phyloP scores from a whole-genome alignment of 495 filamentous ascomycete genomes.

The Halenospora varia region DNA sequence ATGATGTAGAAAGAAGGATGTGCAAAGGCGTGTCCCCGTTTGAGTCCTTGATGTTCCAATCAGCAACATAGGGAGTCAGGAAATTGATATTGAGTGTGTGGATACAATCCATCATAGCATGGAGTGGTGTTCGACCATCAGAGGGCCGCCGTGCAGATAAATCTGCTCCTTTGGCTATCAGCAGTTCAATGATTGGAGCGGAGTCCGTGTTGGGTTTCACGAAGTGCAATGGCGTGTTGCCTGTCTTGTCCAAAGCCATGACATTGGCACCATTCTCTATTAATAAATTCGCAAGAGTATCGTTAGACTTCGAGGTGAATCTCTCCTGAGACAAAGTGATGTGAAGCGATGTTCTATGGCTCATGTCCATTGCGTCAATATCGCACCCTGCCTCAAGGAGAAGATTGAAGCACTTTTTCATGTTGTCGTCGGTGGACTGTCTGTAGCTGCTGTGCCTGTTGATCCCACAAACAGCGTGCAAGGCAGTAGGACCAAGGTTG shows the following conservation, averaged over 20 bases:
- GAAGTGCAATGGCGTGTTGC: conserved; percentile 13
- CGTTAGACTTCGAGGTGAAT: not conserved
- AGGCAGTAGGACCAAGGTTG: conserved; percentile 11
- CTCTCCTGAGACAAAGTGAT: not conserved
- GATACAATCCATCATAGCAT: conserved; percentile 3
- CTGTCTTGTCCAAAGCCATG: conserved; percentile 12
- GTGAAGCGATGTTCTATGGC: conserved; percentile 15
- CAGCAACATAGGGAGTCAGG: conserved; percentile 1
- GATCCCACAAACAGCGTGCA: conserved; percentile 5
- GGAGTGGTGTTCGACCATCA: conserved; percentile 12
- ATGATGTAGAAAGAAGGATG: not conserved
- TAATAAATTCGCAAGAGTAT: conserved; percentile 21
- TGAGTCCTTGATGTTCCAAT: conserved; percentile 16
- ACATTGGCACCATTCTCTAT: conserved; percentile 27
- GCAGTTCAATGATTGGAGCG: not conserved
- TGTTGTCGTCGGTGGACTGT: not conserved
- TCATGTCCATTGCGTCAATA: conserved; percentile 20
- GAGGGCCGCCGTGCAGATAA: not conserved
- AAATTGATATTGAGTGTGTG: not conserved
- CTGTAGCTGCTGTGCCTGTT: not conserved
- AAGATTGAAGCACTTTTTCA: conserved; percentile 13
- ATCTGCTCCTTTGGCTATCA: conserved; percentile 13
- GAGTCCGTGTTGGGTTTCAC: not conserved
- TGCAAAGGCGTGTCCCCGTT: conserved; percentile 19
- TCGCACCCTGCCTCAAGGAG: conserved; percentile 22